Percentiles rank a stretch among this genome's conserved stretches.
phyloP scores from a whole-genome alignment of 257 asterid species.

The Solanum etuberosum region DNA sequence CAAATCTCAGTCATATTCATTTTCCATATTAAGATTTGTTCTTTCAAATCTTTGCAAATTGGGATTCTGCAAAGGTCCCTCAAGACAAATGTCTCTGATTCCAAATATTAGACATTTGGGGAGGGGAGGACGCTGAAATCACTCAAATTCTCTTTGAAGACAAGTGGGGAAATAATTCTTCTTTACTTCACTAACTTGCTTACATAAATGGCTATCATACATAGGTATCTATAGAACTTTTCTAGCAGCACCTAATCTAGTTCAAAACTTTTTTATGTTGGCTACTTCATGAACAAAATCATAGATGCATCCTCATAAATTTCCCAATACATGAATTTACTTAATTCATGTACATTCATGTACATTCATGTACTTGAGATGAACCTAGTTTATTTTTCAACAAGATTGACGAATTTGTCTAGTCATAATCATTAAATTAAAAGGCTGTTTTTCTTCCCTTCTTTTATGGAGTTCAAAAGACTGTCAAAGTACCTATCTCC shows the following conservation, averaged over 20 bases:
- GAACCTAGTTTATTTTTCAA: neutral
- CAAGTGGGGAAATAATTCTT: neutral
- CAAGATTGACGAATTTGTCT: neutral
- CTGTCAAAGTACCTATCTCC: neutral
- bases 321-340: neutral
- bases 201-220: neutral
- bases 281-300: neutral
- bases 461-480: neutral
- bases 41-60: neutral
- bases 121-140: neutral
- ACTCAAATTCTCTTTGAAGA: neutral
- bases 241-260: neutral
- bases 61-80: neutral
- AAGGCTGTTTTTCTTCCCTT: neutral
- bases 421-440: neutral
- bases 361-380: neutral
- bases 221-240: neutral
- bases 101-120: neutral
- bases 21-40: neutral
- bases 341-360: neutral
- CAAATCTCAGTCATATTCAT: neutral
- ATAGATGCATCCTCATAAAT: neutral
- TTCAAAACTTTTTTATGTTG: neutral
- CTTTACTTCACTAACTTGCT: neutral
- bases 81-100: neutral